phyloP scores from a whole-genome alignment of 495 filamentous ascomycete genomes.

The Annulohypoxylon moriforme region DNA sequence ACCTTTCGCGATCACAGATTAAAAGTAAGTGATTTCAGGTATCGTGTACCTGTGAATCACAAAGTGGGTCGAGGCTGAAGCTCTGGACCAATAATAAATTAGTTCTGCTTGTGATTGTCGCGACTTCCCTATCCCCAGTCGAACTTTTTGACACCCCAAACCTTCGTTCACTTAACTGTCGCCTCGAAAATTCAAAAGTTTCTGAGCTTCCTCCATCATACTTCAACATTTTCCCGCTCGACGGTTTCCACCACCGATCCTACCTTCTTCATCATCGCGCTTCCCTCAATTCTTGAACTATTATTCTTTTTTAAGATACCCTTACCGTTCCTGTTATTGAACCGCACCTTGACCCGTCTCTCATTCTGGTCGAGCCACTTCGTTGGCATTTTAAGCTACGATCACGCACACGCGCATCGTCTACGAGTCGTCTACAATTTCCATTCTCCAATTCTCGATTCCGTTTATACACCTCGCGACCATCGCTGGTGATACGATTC shows the following conservation, averaged over 20 bases:
- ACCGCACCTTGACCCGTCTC: constrained; percentile 3
- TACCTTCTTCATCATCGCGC: not conserved
- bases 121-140: constrained; percentile 36
- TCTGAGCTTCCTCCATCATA: constrained; percentile 15
- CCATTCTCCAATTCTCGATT: not conserved
- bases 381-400: constrained; percentile 16
- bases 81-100: constrained; percentile 21
- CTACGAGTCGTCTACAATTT: not conserved
- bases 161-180: constrained; percentile 33
- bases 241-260: constrained; percentile 13
- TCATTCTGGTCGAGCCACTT: constrained; percentile 32
- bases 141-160: constrained; percentile 41
- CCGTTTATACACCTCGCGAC: not conserved
- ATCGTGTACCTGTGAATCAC: constrained; percentile 25
- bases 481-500: not conserved
- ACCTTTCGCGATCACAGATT: not conserved
- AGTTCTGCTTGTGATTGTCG: constrained; percentile 36
- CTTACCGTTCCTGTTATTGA: constrained; percentile 24
- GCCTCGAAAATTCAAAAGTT: constrained; percentile 36
- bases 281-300: constrained; percentile 7
- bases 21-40: not conserved
- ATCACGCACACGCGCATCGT: constrained; percentile 26
- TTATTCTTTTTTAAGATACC: constrained; percentile 42
- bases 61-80: constrained; percentile 38
- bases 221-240: constrained; percentile 1